phyloP scores from a whole-genome alignment of 2,329 filamentous ascomycete genomes.

The Epichloe coenophiala region DNA sequence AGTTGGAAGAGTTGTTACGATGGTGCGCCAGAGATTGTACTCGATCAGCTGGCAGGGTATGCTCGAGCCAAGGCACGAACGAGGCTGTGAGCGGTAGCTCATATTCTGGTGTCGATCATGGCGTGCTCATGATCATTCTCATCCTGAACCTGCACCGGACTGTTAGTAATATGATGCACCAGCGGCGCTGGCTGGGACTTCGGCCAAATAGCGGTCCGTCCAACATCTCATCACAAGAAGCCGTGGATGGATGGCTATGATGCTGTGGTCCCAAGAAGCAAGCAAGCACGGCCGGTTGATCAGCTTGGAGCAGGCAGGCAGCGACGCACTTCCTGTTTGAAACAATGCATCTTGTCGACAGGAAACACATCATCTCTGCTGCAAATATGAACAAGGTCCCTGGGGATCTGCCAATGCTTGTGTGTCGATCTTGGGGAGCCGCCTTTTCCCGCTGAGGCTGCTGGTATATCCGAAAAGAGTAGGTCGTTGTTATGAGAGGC shows the following conservation, averaged over 20 bases:
- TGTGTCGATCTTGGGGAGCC: not conserved
- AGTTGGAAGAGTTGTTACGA: not conserved
- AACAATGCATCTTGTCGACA: not conserved
- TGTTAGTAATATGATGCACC: not conserved
- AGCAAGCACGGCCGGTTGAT: not conserved
- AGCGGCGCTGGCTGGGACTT: not conserved
- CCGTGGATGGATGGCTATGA: not conserved
- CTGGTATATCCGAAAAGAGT: not conserved
- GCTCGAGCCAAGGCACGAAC: not conserved
- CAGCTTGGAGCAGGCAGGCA: not conserved
- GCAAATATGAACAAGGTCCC: not conserved
- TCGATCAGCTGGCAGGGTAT: not conserved
- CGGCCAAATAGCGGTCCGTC: not conserved
- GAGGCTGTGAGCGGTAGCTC: not conserved
- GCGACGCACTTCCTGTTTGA: not conserved
- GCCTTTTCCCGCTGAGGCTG: not conserved
- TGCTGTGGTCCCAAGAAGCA: not conserved
- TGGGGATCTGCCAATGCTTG: not conserved
- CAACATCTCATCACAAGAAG: not conserved
- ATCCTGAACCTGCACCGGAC: not conserved
- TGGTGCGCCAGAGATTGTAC: too few species aligned
- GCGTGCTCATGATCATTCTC: not conserved
- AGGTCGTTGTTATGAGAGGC: conserved; percentile 4
- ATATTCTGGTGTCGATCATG: not conserved
- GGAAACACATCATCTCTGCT: not conserved